phyloP scores from a whole-genome alignment of 108 stramenopile genomes.

The Nitzschia sp. region DNA sequence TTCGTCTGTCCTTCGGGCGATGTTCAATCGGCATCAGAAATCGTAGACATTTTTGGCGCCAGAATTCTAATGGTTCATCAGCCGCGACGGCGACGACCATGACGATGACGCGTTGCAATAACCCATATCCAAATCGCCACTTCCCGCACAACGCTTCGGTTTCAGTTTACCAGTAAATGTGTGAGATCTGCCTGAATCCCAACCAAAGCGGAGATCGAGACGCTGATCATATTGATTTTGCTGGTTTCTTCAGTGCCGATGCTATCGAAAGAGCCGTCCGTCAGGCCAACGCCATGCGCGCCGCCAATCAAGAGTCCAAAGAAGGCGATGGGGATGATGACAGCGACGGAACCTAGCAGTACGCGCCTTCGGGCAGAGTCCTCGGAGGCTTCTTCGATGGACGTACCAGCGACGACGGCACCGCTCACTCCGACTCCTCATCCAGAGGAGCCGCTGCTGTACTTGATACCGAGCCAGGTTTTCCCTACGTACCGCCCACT shows the following conservation, averaged over 20 bases:
- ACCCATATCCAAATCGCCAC: too few species aligned
- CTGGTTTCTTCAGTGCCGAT: conserved; percentile 76
- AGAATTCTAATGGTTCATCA: too few species aligned
- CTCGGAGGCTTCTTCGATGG: background rate
- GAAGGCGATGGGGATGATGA: conserved; percentile 43
- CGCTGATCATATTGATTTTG: conserved; percentile 47
- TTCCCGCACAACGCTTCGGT: too few species aligned
- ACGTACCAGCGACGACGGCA: background rate
- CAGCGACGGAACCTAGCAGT: conserved; percentile 74
- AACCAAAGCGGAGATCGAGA: conserved; percentile 49
- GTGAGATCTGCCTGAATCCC: conserved; percentile 70
- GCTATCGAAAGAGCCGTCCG: conserved; percentile 74
- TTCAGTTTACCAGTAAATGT: too few species aligned
- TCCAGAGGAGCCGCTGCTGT: conserved; percentile 62
- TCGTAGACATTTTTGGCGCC: too few species aligned
- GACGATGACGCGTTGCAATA: too few species aligned
- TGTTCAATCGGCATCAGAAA: too few species aligned
- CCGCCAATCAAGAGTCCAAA: conserved; percentile 9
- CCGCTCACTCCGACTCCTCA: conserved; percentile 11
- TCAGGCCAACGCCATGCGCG: conserved; percentile 32
- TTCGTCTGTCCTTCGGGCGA: too few species aligned
- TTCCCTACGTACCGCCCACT: conserved; percentile 53
- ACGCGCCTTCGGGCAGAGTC: background rate
- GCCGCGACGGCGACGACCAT: too few species aligned
- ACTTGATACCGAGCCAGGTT: conserved; percentile 52